phyloP scores from a whole-genome alignment of 495 filamentous ascomycete species.

The Penicillium argentinense region DNA sequence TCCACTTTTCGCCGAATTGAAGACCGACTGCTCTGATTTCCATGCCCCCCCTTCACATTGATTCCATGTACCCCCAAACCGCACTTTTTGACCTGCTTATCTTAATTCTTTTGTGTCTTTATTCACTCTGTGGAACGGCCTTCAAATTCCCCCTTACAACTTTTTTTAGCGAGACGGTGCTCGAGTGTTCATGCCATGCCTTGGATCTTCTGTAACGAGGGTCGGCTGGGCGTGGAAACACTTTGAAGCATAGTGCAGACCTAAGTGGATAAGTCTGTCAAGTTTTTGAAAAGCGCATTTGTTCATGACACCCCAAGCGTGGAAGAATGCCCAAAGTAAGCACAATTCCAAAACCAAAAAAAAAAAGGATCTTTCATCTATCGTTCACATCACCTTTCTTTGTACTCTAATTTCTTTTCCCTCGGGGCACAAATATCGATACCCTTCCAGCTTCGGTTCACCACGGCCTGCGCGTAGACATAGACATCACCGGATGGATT shows the following conservation, averaged over 20 bases:
- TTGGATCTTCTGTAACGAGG: too few species aligned
- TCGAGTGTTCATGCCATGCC: too few species aligned
- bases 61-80: slow-evolving; percentile 10
- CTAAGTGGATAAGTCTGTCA: background rate
- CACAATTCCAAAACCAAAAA: slow-evolving; percentile 16
- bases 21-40: slow-evolving; percentile 5
- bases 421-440: slow-evolving; percentile 40
- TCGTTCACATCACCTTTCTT: slow-evolving; percentile 21
- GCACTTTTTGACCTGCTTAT: slow-evolving; percentile 17
- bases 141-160: slow-evolving; percentile 18
- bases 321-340: slow-evolving; percentile 11
- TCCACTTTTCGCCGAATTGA: slow-evolving; percentile 7
- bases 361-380: slow-evolving; percentile 6
- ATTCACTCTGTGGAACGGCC: slow-evolving; percentile 22
- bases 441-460: slow-evolving; percentile 39
- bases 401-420: slow-evolving; percentile 29
- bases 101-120: slow-evolving; percentile 27
- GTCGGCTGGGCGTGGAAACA: too few species aligned
- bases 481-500: too few species aligned
- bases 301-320: slow-evolving; percentile 4
- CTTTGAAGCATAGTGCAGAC: background rate
- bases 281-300: slow-evolving; percentile 8
- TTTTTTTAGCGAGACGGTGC: slow-evolving; percentile 15
- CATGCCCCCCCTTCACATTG: slow-evolving; percentile 13
- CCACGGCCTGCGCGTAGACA: too few species aligned